Evolutionary conservation across 305 asterid species (phyloP).

Genomic region (Galium porrigens): DNA sequence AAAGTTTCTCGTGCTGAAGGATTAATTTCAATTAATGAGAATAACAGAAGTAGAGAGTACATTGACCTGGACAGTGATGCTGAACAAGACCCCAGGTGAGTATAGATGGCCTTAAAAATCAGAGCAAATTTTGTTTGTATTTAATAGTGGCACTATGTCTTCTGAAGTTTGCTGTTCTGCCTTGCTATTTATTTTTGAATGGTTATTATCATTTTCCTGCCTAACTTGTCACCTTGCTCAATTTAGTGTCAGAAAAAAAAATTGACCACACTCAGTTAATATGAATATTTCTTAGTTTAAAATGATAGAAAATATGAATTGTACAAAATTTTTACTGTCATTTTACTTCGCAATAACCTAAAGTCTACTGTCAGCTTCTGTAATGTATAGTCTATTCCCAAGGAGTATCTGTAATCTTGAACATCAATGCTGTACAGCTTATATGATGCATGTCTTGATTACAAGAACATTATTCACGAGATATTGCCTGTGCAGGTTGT

Average conservation of each 20-base stretch:
- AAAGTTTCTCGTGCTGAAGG: conserved; percentile 20
- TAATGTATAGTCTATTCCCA: not conserved
- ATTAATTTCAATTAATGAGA: conserved; percentile 23
- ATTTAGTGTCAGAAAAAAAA: not conserved
- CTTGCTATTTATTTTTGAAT: not conserved
- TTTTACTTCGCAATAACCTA: not conserved
- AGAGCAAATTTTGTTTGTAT: not conserved
- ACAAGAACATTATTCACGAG: not conserved
- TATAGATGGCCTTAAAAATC: not conserved
- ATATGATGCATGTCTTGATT: not conserved
- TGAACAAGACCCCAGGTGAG: conserved; percentile 39
- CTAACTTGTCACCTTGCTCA: not conserved
- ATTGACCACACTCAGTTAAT: not conserved
- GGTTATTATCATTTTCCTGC: not conserved
- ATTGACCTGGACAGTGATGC: conserved; percentile 54
- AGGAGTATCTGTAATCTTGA: not conserved
- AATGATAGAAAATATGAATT: not conserved
- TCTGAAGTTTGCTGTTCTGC: not conserved
- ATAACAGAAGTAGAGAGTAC: conserved; percentile 22
- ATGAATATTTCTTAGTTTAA: not conserved
- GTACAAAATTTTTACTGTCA: not conserved
- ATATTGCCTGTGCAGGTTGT: conserved; percentile 30
- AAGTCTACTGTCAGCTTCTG: not conserved
- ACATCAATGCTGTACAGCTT: not conserved
- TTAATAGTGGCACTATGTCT: not conserved